Evolutionary conservation across 257 asterid genomes (phyloP).

Genomic region (Sherardia arvensis): DNA sequence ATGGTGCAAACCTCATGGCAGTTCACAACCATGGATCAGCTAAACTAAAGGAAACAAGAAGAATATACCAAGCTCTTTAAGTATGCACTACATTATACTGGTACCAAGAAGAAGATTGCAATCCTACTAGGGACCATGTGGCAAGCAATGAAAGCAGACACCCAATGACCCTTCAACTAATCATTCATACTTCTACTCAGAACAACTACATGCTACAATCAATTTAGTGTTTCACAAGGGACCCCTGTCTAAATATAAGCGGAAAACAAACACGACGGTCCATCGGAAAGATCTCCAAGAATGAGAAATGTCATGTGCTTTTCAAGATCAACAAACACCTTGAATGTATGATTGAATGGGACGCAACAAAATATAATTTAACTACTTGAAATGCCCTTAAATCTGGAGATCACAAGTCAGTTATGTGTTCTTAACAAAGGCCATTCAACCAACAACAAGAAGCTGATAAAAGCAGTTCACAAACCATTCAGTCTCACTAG

Average conservation of each 20-base stretch:
- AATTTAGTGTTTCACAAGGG: not conserved
- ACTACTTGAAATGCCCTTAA: not conserved
- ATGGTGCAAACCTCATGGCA: not conserved
- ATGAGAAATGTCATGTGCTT: not conserved
- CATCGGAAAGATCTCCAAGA: not conserved
- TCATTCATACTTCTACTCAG: not conserved
- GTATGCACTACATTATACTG: too few species aligned
- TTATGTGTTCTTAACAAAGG: not conserved
- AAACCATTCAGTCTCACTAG: slow-evolving; percentile 7
- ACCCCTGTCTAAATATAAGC: not conserved
- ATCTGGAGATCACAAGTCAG: slow-evolving; percentile 4
- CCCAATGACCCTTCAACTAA: not conserved
- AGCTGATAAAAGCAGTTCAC: not conserved
- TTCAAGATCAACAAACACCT: not conserved
- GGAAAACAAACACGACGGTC: not conserved
- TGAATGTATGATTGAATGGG: not conserved
- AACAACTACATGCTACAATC: not conserved
- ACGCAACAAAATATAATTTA: not conserved
- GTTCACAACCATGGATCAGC: not conserved
- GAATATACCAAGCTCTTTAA: too few species aligned
- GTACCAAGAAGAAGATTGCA: not conserved
- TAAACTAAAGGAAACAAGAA: not conserved
- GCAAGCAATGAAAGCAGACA: not conserved
- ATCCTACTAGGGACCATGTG: slow-evolving; percentile 10
- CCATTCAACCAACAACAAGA: not conserved